phyloP scores from a whole-genome alignment of 2,329 filamentous ascomycete genomes.

The Colletotrichum gigasporum region DNA sequence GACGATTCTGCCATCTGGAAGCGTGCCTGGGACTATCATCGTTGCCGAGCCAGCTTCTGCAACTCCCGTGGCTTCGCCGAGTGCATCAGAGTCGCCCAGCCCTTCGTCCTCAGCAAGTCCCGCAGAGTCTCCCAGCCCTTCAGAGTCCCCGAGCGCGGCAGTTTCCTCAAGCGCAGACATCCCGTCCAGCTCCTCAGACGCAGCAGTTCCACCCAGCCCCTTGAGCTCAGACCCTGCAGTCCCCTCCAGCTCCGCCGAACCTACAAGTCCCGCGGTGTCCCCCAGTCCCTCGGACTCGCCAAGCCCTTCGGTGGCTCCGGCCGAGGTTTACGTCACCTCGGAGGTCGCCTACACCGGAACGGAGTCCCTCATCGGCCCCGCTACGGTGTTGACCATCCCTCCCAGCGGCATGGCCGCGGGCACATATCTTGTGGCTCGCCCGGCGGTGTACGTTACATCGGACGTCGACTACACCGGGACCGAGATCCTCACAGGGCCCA shows the following conservation, averaged over 20 bases:
- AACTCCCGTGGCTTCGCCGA: neutral
- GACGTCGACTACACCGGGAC: too few relatives aligned
- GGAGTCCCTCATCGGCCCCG: too few relatives aligned
- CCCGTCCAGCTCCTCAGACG: neutral
- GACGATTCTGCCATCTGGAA: neutral
- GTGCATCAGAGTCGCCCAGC: neutral
- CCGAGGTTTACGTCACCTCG: neutral
- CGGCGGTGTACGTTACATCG: too few relatives aligned
- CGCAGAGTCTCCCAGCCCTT: neutral
- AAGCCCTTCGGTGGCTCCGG: neutral
- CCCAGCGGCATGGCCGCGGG: neutral
- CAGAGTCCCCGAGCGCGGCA: neutral
- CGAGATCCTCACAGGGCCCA: too few relatives aligned
- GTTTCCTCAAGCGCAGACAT: neutral
- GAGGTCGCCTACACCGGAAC: neutral
- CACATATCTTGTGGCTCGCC: neutral
- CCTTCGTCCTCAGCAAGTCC: neutral
- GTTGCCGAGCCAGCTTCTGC: neutral
- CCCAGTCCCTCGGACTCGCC: neutral
- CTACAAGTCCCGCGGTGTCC: neutral
- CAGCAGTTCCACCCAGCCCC: neutral
- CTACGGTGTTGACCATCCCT: neutral
- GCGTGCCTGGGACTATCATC: neutral
- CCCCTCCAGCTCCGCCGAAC: too few relatives aligned
- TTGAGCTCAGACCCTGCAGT: neutral